phyloP scores from a whole-genome alignment of 1,139 yeast genomes.

The Geotrichum carabidarum region DNA sequence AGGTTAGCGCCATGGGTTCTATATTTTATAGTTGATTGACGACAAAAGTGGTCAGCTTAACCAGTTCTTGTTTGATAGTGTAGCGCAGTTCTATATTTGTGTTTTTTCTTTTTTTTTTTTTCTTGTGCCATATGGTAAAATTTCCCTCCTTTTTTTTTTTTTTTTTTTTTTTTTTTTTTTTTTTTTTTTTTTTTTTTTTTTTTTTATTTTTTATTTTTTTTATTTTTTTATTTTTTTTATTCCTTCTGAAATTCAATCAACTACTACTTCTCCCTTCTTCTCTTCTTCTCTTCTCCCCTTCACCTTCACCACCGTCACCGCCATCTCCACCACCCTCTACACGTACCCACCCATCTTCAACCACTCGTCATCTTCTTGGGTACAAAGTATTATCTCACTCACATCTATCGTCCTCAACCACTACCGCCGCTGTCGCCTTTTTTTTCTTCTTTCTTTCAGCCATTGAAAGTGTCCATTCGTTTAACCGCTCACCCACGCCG shows the following conservation, averaged over 20 bases:
- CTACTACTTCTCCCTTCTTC: not conserved
- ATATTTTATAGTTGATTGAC: too few species aligned
- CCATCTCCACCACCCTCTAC: not conserved
- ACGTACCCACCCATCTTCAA: not conserved
- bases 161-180: not conserved
- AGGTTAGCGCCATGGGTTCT: too few species aligned
- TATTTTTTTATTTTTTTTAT: not conserved
- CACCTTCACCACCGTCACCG: not conserved
- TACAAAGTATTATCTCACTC: not conserved
- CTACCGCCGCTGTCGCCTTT: not conserved
- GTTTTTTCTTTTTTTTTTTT: not conserved
- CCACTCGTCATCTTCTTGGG: not conserved
- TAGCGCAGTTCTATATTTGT: not conserved
- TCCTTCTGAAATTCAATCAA: not conserved
- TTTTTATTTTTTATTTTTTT: not conserved
- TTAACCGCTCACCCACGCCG: conserved; percentile 1
- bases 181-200: not conserved
- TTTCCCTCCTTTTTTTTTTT: conserved; percentile 3
- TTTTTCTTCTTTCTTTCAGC: not conserved
- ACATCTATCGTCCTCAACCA: not conserved
- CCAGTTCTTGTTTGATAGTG: too few species aligned
- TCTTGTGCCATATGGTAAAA: not conserved
- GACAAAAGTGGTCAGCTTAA: too few species aligned
- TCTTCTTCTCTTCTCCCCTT: not conserved
- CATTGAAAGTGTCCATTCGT: not conserved